Evolutionary conservation across 2,329 filamentous ascomycete species (phyloP), one percentile per base, ranked within the genome.

Genomic region (Chrysoporthe puriensis): DNA sequence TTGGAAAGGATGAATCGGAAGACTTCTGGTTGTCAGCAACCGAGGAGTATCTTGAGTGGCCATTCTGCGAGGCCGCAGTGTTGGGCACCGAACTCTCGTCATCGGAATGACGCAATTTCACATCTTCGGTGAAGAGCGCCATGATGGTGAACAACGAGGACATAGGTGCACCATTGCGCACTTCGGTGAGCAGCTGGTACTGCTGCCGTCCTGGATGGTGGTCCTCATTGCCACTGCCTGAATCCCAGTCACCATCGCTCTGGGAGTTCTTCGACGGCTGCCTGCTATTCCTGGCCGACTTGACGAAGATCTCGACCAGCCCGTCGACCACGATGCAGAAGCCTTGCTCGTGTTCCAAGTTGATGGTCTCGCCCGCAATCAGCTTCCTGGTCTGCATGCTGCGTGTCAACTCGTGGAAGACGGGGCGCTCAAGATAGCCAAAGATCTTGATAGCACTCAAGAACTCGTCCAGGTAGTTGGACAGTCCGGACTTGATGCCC

Each of bases 401-500:
- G 69, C 96, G 86, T 0, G 96, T 99, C 73, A 99, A 86, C 79
- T 99, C 96, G 76, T 99, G 96, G 75, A 99, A 99, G 54, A 99
- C 96, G 0, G 96, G 94, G 36, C 96, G 89, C 77, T 99, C 96
- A 56, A 99, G 83, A 76, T 98, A 99, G 9, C 96, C 96, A 80
- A 99, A 99, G 67, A 99, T 96, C 79, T 98, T 99, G 82, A 99
- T 99, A 42, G 96, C 96, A 76, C 94, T 98, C 32, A 99, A 83
- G 74, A 99, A 99, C 78, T 99, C 96, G 79, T 99, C 96, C 36
- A 99, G 85, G 73, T 99, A 99, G 77, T 94, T 99, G n/a, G 93
- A 90, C 57, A 99, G 83, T 0, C 95, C 96, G 0, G 94, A 90
- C 78, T 99, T 99, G 42, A 89, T 90, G 70, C 94, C 94, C 62